Evolutionary conservation across 2,329 filamentous ascomycete genomes (phyloP).

Genomic region (Talaromyces sp.): DNA sequence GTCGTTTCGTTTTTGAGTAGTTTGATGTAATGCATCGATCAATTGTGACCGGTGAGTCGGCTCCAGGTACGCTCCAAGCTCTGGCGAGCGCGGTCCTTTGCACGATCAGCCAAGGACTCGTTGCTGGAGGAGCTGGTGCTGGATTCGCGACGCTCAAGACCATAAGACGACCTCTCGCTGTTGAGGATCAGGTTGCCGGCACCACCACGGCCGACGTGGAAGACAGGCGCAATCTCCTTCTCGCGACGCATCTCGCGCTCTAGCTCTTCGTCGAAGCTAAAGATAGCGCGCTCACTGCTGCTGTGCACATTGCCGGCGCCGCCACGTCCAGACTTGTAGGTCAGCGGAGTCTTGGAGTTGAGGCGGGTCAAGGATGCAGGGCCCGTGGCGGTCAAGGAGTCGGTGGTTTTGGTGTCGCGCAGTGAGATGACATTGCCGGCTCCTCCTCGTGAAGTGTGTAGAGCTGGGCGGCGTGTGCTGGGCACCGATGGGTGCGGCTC

Average conservation of each 20-base stretch:
- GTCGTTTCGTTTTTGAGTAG: not conserved
- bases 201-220: constrained; percentile 62
- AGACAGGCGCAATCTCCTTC: constrained; percentile 56
- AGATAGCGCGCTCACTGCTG: constrained; percentile 30
- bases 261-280: constrained; percentile 63
- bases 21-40: not conserved
- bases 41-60: constrained; percentile 28
- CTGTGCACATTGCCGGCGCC: constrained; percentile 56
- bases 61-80: constrained; percentile 41
- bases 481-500: constrained; percentile 61
- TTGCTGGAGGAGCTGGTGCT: constrained; percentile 35
- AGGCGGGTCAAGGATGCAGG: constrained; percentile 52
- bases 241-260: constrained; percentile 54
- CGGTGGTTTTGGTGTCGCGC: constrained; percentile 51
- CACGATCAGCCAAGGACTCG: constrained; percentile 34
- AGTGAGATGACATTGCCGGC: constrained; percentile 57
- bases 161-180: constrained; percentile 20
- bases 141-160: constrained; percentile 37
- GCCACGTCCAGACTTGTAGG: constrained; percentile 50
- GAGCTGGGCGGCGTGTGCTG: constrained; percentile 45
- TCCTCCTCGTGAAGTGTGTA: constrained; percentile 56
- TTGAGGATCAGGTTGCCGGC: constrained; percentile 52
- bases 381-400: constrained; percentile 42
- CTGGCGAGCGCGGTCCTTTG: constrained; percentile 35
- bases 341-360: constrained; percentile 40